Evolutionary conservation across 148 eudicot species (phyloP), one percentile per base, ranked within the genome.

Genomic region (Cornus suecica): DNA sequence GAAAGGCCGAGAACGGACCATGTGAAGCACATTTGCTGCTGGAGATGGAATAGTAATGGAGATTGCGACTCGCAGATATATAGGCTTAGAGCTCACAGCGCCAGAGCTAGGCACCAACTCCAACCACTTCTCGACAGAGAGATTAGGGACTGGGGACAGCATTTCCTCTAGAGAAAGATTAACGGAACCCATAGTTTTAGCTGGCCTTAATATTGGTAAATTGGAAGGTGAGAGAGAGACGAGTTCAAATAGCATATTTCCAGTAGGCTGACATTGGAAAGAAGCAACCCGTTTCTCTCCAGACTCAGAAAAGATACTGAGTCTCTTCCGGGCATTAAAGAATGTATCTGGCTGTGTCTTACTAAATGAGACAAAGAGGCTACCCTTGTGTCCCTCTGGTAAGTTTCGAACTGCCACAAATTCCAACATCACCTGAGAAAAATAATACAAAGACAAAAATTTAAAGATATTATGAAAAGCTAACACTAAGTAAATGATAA

Each of bases 191-290:
- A 91, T 70, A 48, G 85, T 76, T 85, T 81, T 86, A 71, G 67
- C 77, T 70, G 91, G 68, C 73, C 80, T 88, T 69, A 81, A 41
- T 63, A 82, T 68, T 28, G 84, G 84, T 80, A 83, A 80, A 80
- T 63, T 75, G 54, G 88, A 84, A 73, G 83, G 63, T 58, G 82
- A 86, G 52, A 69, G 79, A 23, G 85, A 82, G 14, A 82, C 34
- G 63, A 95, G 86, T 78, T 90, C 95, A 75, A 93, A 85, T 30
- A 84, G 79, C 63, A 96, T 78, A 74, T 83, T 75, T 83, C 98
- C 99, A 76, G 80, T 78, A 71, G 98, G 88, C 79, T 91, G 87
- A 81, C 99, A 96, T 2, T 84, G 88, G 84, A 96, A 93, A 72
- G 51, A 82, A 81, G 98, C 99, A 69, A 96, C 92, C 80, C 86